Percentiles rank a stretch among this genome's conserved stretches.
These are phyloP conservation scores for Citrus sinensis DNA, from an alignment of 345 rosid species.

Conservation along the genomic window DVS_A1.0 CM039169.1:24098501-24099000, in stretches of 20 bases:
- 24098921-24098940: no score
- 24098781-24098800: not conserved
- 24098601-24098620: not conserved
- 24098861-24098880: no score
- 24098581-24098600: no score
- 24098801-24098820: not conserved
- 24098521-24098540: not conserved
- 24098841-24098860: no score
- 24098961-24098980: no score
- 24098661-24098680: not conserved
- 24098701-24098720: not conserved
- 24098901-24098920: no score
- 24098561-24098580: not conserved
- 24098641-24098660: no score
- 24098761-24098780: not conserved
- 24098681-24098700: not conserved
- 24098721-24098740: not conserved
- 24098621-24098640: no score
- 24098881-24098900: no score
- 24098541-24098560: not conserved
- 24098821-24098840: no score
- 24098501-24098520: not conserved
- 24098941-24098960: no score
- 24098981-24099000: no score
- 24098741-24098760: not conserved